Base-by-base conservation (phyloP, 345 rosid species). In the Pistacia integerrima region DNA sequence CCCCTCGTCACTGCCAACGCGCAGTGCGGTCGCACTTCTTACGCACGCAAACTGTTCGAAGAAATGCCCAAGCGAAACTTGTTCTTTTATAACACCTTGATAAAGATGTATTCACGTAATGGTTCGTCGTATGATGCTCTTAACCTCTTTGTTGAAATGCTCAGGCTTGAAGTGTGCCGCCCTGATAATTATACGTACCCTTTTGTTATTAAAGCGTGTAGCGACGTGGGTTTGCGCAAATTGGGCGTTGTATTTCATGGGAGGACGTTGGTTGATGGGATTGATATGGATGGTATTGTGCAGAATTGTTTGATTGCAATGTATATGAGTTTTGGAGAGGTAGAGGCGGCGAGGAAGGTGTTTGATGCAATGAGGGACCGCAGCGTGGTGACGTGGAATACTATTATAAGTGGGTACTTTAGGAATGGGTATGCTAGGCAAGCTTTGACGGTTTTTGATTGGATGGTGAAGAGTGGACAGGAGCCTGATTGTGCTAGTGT, bases 381-480 rank as follows among this genome's bases (percentile, higher is more conserved):
- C 46, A 85, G 76, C 69, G 90, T 88, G 82, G 88, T 91, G 11
- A 87, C 96, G 0, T 91, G 93, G 92, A 91, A 88, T 65, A 82
- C 88, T 38, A 79, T 87, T 90, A 85, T 91, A 33, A 89, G 86
- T 82, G 96, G 96, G 74, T 87, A 85, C 81, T 88, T 67, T 30
- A 89, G 79, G 73, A 89, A 85, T 76, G 91, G 90, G 10, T 79
- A 71, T 69, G 79, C 86, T 28, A 75, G 54, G 74, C 79, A 69
- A 73, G 89, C 96, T 79, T 81, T 88, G 87, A 55, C 52, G 75
- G 69, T 69, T 59, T 88, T 85, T 77, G 76, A 87, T 63, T 20
- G 55, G 77, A 89, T 91, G 93, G 74, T 84, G 28, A 75, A 73
- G 30, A 82, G 67, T 3, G 83, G 85, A 80, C 80, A 87, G 76